These are phyloP conservation scores for Lentinula raphanica DNA, from an alignment of 768 basidiomycete genomes.

Conservation along the genomic window DNA sequence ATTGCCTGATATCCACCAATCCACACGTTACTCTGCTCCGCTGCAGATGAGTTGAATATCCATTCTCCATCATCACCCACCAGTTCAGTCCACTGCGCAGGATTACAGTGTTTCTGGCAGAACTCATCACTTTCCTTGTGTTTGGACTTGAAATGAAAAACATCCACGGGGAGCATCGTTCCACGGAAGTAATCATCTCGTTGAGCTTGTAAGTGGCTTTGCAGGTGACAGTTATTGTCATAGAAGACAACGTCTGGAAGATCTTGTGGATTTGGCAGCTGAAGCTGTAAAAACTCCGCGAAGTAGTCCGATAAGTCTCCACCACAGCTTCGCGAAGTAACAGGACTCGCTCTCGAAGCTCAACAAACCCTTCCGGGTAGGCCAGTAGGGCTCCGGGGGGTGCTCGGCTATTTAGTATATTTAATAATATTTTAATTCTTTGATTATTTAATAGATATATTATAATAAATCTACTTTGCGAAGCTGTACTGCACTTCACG, in stretches of 20 bases:
- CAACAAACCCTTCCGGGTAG: too few species aligned
- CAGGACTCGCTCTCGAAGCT: too few species aligned
- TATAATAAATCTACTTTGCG: too few species aligned
- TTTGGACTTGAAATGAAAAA: slow-evolving; percentile 24
- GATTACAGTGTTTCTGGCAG: slow-evolving; percentile 24
- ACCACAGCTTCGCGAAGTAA: too few species aligned
- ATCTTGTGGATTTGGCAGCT: slow-evolving; percentile 10
- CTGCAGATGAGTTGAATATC: slow-evolving; percentile 28
- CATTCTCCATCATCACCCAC: slow-evolving; percentile 14
- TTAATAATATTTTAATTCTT: too few species aligned
- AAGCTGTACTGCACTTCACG: too few species aligned
- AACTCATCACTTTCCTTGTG: slow-evolving; percentile 19
- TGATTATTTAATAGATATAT: too few species aligned
- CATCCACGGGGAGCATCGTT: slow-evolving; percentile 18
- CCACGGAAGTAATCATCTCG: slow-evolving; percentile 15
- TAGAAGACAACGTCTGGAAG: slow-evolving; percentile 18
- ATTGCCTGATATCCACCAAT: slow-evolving; percentile 24
- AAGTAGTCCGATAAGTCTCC: too few species aligned
- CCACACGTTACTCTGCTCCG: slow-evolving; percentile 32
- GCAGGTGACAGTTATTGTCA: slow-evolving; percentile 21
- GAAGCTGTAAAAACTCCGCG: too few species aligned
- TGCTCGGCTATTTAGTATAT: too few species aligned
- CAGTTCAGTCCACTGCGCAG: slow-evolving; percentile 13
- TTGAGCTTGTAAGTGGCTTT: slow-evolving; percentile 8
- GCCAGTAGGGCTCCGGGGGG: too few species aligned